These are phyloP conservation scores for Candida ponderosae DNA, from an alignment of 805 yeast genomes.

Conservation along the genomic window DNA sequence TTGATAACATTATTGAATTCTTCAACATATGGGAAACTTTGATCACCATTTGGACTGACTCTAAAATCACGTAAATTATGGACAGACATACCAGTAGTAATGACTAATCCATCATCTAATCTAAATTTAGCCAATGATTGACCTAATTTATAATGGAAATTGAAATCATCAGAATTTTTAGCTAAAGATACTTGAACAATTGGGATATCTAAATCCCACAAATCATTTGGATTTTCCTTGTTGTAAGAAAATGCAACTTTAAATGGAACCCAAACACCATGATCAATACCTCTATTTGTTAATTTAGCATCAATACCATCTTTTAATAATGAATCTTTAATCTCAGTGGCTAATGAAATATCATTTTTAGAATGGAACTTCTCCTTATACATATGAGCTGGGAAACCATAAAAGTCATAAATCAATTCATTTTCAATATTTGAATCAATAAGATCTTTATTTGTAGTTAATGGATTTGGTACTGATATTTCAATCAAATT, in stretches of 20 bases:
- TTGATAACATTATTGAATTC: slow-evolving; percentile 44
- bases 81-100: slow-evolving; percentile 75
- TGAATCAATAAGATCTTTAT: slow-evolving; percentile 3
- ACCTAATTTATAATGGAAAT: slow-evolving; percentile 49
- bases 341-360: slow-evolving; percentile 32
- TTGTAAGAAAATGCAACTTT: slow-evolving; percentile 55
- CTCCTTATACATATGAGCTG: slow-evolving; percentile 53
- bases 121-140: slow-evolving; percentile 43
- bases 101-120: slow-evolving; percentile 40
- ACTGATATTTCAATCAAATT: slow-evolving; percentile 41
- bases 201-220: slow-evolving; percentile 27
- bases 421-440: slow-evolving; percentile 47
- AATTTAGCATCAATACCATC: slow-evolving; percentile 37
- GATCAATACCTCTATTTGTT: slow-evolving; percentile 64
- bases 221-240: slow-evolving; percentile 14
- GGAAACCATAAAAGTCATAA: slow-evolving; percentile 75
- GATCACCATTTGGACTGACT: slow-evolving; percentile 14
- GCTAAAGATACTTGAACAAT: slow-evolving; percentile 33
- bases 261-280: slow-evolving; percentile 78
- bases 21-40: slow-evolving; percentile 37
- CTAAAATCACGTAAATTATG: slow-evolving; percentile 61
- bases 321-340: slow-evolving; percentile 31
- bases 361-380: slow-evolving; percentile 48
- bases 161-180: slow-evolving; percentile 25
- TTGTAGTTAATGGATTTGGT: slow-evolving; percentile 20